phyloP scores from a whole-genome alignment of 2,329 filamentous ascomycete genomes.

The Beauveria sp. region DNA sequence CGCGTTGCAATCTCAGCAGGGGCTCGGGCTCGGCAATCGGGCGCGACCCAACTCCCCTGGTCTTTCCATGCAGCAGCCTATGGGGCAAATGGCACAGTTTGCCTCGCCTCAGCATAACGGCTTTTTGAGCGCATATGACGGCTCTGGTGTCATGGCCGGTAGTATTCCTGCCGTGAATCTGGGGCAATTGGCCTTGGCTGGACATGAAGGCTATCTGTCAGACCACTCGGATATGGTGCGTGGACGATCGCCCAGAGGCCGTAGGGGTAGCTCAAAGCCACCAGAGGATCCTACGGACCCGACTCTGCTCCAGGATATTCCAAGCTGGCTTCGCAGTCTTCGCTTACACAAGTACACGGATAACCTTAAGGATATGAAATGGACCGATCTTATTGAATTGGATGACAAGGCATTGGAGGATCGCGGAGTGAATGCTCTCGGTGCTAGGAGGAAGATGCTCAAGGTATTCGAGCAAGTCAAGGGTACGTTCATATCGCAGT shows the following conservation, averaged over 20 bases:
- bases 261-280: conserved; percentile 91
- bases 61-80: conserved; percentile 64
- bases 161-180: conserved; percentile 66
- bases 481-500: conserved; percentile 37
- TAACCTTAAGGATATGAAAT: conserved; percentile 94
- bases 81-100: conserved; percentile 62
- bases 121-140: conserved; percentile 83
- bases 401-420: conserved; percentile 91
- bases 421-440: conserved; percentile 88
- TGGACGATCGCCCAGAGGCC: conserved; percentile 84
- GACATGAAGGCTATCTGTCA: conserved; percentile 80
- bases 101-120: conserved; percentile 90
- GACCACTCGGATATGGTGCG: conserved; percentile 89
- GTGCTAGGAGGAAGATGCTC: conserved; percentile 92
- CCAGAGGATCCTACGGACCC: conserved; percentile 96
- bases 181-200: conserved; percentile 60
- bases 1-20: conserved; percentile 64
- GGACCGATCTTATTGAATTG: conserved; percentile 85
- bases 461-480: conserved; percentile 98
- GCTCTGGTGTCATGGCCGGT: conserved; percentile 60
- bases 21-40: conserved; percentile 55
- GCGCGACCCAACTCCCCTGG: conserved; percentile 89
- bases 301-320: conserved; percentile 84
- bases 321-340: conserved; percentile 88
- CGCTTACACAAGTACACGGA: conserved; percentile 98